Conservation (phyloP, 2,329 filamentous ascomycete species). For the Macrophomina phaseolina region DNA sequence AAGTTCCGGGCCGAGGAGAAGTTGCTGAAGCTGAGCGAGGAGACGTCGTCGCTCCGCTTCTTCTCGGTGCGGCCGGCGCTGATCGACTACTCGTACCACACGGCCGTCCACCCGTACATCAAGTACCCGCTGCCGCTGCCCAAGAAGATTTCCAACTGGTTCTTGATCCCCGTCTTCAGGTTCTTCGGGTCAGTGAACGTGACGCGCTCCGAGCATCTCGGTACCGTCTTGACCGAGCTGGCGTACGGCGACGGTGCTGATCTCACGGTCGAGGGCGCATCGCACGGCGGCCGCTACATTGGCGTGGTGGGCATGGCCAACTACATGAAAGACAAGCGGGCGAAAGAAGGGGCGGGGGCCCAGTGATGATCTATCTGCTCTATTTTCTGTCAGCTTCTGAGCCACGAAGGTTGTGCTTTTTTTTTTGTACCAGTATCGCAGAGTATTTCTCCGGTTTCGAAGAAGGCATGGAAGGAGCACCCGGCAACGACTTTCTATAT, state of each 20-base stretch:
- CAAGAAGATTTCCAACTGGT: conserved; percentile 33
- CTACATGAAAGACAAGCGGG: background rate
- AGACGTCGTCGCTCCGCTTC: conserved; percentile 56
- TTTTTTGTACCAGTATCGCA: background rate
- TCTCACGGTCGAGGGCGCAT: background rate
- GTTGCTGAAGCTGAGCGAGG: conserved; percentile 60
- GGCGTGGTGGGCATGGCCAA: background rate
- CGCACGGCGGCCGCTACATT: conserved; percentile 1
- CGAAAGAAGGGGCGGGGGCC: background rate
- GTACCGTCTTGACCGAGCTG: conserved; percentile 54
- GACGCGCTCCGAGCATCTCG: conserved; percentile 56
- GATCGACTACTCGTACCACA: conserved; percentile 58
- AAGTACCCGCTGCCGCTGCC: conserved; percentile 29
- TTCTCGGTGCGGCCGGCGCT: conserved; percentile 64
- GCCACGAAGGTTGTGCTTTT: background rate
- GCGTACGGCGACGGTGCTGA: conserved; percentile 53
- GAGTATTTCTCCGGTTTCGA: background rate
- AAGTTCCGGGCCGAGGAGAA: conserved; percentile 71
- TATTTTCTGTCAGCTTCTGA: background rate
- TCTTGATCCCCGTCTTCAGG: conserved; percentile 32
- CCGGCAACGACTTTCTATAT: background rate
- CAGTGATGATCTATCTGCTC: background rate
- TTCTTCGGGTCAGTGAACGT: conserved; percentile 42
- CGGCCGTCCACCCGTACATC: conserved; percentile 47
- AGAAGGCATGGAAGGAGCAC: background rate